Evolutionary conservation across 1,284 basidiomycete genomes (phyloP).

Genomic region (Ceratobasidium sp.): DNA sequence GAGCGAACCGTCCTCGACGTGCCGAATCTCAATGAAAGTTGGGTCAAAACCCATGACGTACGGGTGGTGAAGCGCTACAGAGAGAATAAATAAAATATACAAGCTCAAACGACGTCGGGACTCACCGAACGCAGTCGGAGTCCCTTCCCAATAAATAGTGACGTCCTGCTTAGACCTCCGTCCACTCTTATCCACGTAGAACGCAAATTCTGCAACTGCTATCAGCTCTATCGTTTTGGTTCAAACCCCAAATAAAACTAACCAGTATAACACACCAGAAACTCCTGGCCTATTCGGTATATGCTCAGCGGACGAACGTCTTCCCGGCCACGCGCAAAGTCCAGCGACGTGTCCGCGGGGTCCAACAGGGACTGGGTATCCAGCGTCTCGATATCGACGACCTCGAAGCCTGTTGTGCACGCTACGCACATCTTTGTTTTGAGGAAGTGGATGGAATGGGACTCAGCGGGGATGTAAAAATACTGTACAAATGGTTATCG

Average conservation of each 20-base stretch:
- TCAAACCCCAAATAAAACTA: conserved; percentile 53
- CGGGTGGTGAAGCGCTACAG: conserved; percentile 90
- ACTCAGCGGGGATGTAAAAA: conserved; percentile 99
- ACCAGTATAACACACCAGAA: conserved; percentile 98
- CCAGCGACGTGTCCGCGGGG: conserved; percentile 82
- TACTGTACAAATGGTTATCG: conserved; percentile 66
- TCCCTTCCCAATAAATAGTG: conserved; percentile 97
- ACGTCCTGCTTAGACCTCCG: conserved; percentile 91
- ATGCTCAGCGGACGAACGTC: too few relatives aligned
- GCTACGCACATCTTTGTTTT: conserved; percentile 98
- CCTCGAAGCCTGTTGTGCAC: conserved; percentile 98
- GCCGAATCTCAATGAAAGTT: conserved; percentile 95
- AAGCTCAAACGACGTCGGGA: conserved; percentile 17
- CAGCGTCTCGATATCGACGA: conserved; percentile 96
- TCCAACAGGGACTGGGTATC: conserved; percentile 97
- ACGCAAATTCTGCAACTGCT: conserved; percentile 85
- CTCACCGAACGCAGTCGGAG: conserved; percentile 92
- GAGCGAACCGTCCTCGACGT: conserved; percentile 92
- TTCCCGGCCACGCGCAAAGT: too few relatives aligned
- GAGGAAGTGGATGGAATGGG: conserved; percentile 95
- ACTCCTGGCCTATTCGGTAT: conserved; percentile 89
- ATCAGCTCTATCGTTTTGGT: too few relatives aligned
- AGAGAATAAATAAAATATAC: too few relatives aligned
- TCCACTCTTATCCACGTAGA: conserved; percentile 98
- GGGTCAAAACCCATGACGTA: conserved; percentile 98